Evolutionary conservation across 163 green algal species (phyloP), one percentile per base, ranked within the genome.

Genomic region (Scenedesmus sp.): DNA sequence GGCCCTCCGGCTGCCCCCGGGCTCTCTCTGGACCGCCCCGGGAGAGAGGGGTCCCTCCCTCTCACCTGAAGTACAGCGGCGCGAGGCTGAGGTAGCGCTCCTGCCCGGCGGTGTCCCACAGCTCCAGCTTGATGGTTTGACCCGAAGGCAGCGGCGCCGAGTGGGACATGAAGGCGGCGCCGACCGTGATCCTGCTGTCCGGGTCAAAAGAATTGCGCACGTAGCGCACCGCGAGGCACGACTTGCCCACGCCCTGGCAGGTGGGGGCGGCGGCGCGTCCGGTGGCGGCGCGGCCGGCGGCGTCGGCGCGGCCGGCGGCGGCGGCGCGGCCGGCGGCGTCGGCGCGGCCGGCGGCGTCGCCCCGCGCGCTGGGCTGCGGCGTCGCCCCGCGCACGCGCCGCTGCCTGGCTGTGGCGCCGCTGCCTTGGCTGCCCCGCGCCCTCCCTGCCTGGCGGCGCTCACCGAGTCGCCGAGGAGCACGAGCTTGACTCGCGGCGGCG

Each of bases 51-150:
- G n/a, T n/a, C 45, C 31, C 20, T 1, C 29, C 50, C 66, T 13
- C 36, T 80, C 36, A 69, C 70, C 92, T 77, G 73, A 96, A 97
- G 77, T 96, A 97, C 29, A 97, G 65, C 0, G 91, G 91, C 17
- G 92, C 93, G 44, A 97, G 86, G 10, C 88, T 93, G 3, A 87
- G 83, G 77, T 97, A 97, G 10, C 92, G 77, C 77, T 57, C 63
- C 78, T 96, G 92, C 0, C 93, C 92, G 48, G 93, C 92, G 57
- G 92, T 97, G 81, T 96, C 93, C 85, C 85, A 90, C 2, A 90
- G 83, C 53, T 90, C 85, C 45, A 96, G 92, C 62, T 94, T 93
- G 51, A 94, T 87, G 28, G 78, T 91, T 24, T 82, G 83, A 31
- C 82, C 82, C 60, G 91, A 85, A 20, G 85, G 84, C 15, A 94